Evolutionary conservation across 2,329 filamentous ascomycete species (phyloP), one percentile per base, ranked within the genome.

Genomic region (Calonectria henricotiae): DNA sequence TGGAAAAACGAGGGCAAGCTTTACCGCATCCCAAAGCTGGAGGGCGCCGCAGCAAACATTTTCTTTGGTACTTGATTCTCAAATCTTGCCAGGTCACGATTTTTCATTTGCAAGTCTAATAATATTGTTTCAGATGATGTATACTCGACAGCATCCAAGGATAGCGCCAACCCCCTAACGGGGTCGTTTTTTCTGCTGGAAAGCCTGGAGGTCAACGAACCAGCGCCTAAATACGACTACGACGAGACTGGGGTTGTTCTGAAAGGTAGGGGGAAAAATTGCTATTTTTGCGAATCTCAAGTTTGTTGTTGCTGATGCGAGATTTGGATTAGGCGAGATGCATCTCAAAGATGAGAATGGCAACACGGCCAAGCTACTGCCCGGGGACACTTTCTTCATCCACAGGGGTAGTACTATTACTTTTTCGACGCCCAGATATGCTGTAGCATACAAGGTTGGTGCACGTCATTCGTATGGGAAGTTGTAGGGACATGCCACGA

Each of bases 331-430:
- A 70, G 68, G 68, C 23, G 64, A 70, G 43, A 27, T 70, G 20
- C 64, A 67, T 23, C 27, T 70, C 8, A 37, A 70, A 20, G 68
- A 70, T 43, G 68, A 70, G 37, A 39, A 20, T 1, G 68, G 68
- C 20, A 58, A 54, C 25, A 64, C 41, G 35, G 68, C 68, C n/a
- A 60, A 63, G 47, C 47, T 70, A 2, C 39, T 63, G 47, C 64
- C 68, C 44, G 68, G 64, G 13, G 68, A 70, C 17, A 70, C 68
- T 30, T 70, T 70, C 27, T 70, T 70, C n/a, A 51, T 70, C 23
- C 63, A 70, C 27, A 35, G 68, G 23, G 64, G 58, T 1, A 70
- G 68, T 41, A 70, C 64, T 13, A 62, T 70, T 30, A 44, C 43
- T 15, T 70, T 70, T 35, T 58, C 63, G 9, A 70, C 68, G n/a